Percentiles rank a stretch among this genome's conserved stretches.
These are phyloP conservation scores for Plicaturopsis crispa DNA, from an alignment of 768 basidiomycete species.

Conservation along the genomic window DNA sequence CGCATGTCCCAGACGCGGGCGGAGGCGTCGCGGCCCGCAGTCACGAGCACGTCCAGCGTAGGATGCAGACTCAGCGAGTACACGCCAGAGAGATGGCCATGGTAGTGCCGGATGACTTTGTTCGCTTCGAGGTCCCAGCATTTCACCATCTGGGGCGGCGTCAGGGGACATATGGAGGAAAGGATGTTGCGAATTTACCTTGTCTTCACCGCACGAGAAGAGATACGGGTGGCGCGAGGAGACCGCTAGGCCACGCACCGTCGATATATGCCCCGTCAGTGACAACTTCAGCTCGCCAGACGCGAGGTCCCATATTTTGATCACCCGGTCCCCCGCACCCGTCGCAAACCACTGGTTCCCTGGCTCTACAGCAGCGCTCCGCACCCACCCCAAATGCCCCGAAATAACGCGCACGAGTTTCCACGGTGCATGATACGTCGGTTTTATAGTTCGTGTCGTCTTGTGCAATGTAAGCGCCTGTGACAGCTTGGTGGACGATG, in stretches of 20 bases:
- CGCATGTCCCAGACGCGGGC: constrained; percentile 99
- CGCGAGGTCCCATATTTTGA: constrained; percentile 98
- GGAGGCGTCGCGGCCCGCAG: constrained; percentile 91
- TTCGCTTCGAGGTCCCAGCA: constrained; percentile 99
- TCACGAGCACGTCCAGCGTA: constrained; percentile 92
- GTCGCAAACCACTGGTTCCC: constrained; percentile 99
- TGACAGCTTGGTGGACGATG: constrained; percentile 62
- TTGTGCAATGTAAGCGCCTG: constrained; percentile 89
- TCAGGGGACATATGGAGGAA: neutral
- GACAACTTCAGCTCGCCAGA: constrained; percentile 96
- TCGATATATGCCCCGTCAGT: constrained; percentile 95
- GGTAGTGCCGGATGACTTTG: constrained; percentile 98
- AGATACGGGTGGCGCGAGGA: constrained; percentile 92
- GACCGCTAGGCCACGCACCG: constrained; percentile 91
- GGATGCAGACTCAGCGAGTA: constrained; percentile 91
- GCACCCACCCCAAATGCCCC: constrained; percentile 97
- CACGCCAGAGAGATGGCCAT: constrained; percentile 97
- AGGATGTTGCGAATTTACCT: constrained; percentile 40
- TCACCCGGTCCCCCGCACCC: constrained; percentile 94
- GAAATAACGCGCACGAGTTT: constrained; percentile 95
- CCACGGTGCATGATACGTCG: constrained; percentile 94
- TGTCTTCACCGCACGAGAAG: constrained; percentile 97
- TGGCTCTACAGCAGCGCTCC: constrained; percentile 92
- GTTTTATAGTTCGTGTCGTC: constrained; percentile 89
- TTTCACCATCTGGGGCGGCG: constrained; percentile 82